Evolutionary conservation across 2,329 filamentous ascomycete genomes (phyloP).

Genomic region (Trichoderma afroharzianum): DNA sequence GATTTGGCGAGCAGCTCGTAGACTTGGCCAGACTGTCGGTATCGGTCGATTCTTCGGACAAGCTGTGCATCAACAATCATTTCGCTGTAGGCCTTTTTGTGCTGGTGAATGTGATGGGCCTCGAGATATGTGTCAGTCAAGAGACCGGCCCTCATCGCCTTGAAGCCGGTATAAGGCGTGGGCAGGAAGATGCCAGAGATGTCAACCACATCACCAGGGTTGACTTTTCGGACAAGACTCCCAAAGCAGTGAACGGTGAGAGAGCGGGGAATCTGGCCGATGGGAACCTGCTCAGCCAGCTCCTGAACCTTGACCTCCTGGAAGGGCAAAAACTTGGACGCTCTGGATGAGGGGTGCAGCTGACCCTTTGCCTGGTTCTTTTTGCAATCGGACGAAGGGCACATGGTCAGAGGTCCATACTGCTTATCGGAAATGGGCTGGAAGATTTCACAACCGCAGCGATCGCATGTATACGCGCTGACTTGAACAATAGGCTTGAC

Average conservation of each 20-base stretch:
- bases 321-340: constrained; percentile 95
- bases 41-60: constrained; percentile 78
- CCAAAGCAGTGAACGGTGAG: constrained; percentile 89
- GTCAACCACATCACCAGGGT: constrained; percentile 91
- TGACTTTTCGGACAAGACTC: constrained; percentile 78
- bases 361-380: constrained; percentile 90
- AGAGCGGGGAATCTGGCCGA: constrained; percentile 92
- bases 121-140: constrained; percentile 96
- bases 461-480: constrained; percentile 95
- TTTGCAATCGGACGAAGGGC: constrained; percentile 85
- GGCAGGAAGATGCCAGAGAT: constrained; percentile 94
- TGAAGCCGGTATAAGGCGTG: constrained; percentile 97
- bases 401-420: constrained; percentile 81
- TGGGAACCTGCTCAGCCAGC: constrained; percentile 97
- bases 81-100: constrained; percentile 97
- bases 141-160: constrained; percentile 93
- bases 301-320: constrained; percentile 99
- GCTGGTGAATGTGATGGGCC: constrained; percentile 87
- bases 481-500: constrained; percentile 98
- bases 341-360: constrained; percentile 88
- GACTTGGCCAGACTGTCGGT: constrained; percentile 81
- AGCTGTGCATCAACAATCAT: constrained; percentile 79
- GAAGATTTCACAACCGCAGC: constrained; percentile 95
- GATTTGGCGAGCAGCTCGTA: constrained; percentile 95
- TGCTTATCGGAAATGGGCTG: constrained; percentile 90